Evolutionary conservation across 768 basidiomycete genomes (phyloP).

Genomic region (Phanerochaete carnosa): DNA sequence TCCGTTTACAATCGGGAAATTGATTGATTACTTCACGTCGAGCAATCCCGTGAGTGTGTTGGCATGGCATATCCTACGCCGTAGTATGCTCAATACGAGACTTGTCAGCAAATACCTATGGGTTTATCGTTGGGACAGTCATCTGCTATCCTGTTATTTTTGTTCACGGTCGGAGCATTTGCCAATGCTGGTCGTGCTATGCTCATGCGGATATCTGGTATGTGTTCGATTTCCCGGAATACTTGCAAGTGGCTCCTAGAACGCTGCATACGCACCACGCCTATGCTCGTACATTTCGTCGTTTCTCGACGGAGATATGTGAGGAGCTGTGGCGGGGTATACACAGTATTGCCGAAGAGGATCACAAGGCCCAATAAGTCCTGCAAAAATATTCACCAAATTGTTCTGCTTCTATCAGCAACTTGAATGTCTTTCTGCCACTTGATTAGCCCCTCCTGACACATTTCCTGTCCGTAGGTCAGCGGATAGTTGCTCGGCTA

Average conservation of each 20-base stretch:
- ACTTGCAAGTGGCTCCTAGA: not conserved
- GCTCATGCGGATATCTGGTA: conserved; percentile 84
- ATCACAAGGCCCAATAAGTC: too few species aligned
- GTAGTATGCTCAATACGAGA: not conserved
- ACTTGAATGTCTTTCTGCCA: not conserved
- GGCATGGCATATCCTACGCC: not conserved
- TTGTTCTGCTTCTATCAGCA: too few species aligned
- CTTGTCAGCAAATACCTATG: conserved; percentile 65
- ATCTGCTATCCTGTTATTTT: conserved; percentile 62
- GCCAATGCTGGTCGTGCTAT: conserved; percentile 84
- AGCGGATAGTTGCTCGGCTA: conserved; percentile 86
- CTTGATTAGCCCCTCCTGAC: too few species aligned
- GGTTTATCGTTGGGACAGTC: conserved; percentile 80
- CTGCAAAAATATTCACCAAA: too few species aligned
- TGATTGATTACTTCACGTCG: conserved; percentile 91
- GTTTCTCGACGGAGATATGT: too few species aligned
- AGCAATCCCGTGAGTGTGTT: conserved; percentile 57
- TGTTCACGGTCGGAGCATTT: conserved; percentile 84
- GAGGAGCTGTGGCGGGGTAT: too few species aligned
- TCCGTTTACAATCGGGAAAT: conserved; percentile 87
- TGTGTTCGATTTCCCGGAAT: conserved; percentile 18
- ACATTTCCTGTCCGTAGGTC: conserved; percentile 38
- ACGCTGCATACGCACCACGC: too few species aligned
- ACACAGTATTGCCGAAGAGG: too few species aligned
- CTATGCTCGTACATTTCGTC: too few species aligned